Conservation (phyloP, 2,329 filamentous ascomycete genomes). For the Phaeosphaeria sp. region DNA sequence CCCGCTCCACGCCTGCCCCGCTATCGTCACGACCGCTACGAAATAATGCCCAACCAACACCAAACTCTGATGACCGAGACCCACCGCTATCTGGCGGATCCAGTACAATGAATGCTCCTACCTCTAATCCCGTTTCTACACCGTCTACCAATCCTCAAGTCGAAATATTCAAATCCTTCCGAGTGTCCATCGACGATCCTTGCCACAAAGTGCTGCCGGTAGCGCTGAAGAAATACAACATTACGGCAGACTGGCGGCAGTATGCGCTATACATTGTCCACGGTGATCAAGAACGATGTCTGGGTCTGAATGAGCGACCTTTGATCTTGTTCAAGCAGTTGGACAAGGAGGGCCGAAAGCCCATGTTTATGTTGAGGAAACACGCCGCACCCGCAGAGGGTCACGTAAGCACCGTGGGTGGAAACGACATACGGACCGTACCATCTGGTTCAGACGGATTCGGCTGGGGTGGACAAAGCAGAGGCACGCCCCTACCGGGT, state of each 20-base stretch:
- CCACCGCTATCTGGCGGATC: slow-evolving; percentile 46
- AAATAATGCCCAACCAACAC: slow-evolving; percentile 34
- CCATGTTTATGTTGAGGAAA: slow-evolving; percentile 96
- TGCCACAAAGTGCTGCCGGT: slow-evolving; percentile 97
- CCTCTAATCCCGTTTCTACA: slow-evolving; percentile 27
- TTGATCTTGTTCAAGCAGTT: slow-evolving; percentile 96
- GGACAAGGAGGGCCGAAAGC: slow-evolving; percentile 95
- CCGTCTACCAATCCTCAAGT: slow-evolving; percentile 62
- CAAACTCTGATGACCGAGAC: slow-evolving; percentile 42
- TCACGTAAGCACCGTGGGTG: slow-evolving; percentile 49
- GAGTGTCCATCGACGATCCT: slow-evolving; percentile 96
- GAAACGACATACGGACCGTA: slow-evolving; percentile 39
- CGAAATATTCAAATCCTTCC: slow-evolving; percentile 99
- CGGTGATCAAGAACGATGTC: slow-evolving; percentile 94
- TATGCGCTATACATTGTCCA: slow-evolving; percentile 99
- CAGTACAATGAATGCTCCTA: slow-evolving; percentile 27
- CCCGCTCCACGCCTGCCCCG: slow-evolving; percentile 40
- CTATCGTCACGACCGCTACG: slow-evolving; percentile 39
- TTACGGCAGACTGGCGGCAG: slow-evolving; percentile 95
- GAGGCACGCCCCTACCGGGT: slow-evolving; percentile 33
- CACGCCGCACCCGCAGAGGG: slow-evolving; percentile 63
- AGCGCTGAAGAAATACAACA: slow-evolving; percentile 96
- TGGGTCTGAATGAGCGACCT: slow-evolving; percentile 91
- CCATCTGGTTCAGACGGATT: slow-evolving; percentile 26
- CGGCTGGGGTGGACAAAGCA: slow-evolving; percentile 29